A percentile compares a stretch with the other conserved stretches of the same genome.
These are phyloP conservation scores for Nymphaea thermarum DNA, from an alignment of 164 flowering plant genomes.

Conservation along the genomic window DNA sequence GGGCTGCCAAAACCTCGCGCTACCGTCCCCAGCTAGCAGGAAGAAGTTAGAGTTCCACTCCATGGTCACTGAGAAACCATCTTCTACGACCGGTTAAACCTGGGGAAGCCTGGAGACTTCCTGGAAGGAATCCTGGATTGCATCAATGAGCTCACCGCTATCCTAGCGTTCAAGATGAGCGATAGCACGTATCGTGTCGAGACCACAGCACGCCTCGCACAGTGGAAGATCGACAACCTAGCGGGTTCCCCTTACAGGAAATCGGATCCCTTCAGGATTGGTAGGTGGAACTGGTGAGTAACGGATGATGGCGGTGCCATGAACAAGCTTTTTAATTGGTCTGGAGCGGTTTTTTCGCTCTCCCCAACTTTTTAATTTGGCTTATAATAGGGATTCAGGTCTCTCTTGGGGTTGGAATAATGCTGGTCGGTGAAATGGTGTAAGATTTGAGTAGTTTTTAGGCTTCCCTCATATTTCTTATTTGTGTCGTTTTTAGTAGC, in stretches of 20 bases:
- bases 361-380: too few relatives aligned
- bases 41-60: neutral
- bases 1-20: conserved; percentile 21
- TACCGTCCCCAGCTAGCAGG: neutral
- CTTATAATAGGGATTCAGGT: too few relatives aligned
- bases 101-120: conserved; percentile 77
- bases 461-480: too few relatives aligned
- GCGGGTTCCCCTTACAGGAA: conserved; percentile 76
- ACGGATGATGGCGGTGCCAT: too few relatives aligned
- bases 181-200: conserved; percentile 76
- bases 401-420: too few relatives aligned
- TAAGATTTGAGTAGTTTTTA: too few relatives aligned
- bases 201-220: conserved; percentile 85
- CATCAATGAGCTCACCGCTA: conserved; percentile 76
- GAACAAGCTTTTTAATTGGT: too few relatives aligned
- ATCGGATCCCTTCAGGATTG: conserved; percentile 93
- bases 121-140: conserved; percentile 68
- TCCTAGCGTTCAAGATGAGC: conserved; percentile 66
- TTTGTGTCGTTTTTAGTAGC: too few relatives aligned
- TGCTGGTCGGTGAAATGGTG: too few relatives aligned
- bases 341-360: too few relatives aligned
- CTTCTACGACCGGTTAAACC: conserved; percentile 18
- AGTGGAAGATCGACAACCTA: conserved; percentile 81
- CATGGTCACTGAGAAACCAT: too few relatives aligned
- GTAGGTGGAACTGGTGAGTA: conserved; percentile 79